Base-by-base conservation (phyloP, 2,329 filamentous ascomycete genomes). In the Parastagonospora avenae region DNA sequence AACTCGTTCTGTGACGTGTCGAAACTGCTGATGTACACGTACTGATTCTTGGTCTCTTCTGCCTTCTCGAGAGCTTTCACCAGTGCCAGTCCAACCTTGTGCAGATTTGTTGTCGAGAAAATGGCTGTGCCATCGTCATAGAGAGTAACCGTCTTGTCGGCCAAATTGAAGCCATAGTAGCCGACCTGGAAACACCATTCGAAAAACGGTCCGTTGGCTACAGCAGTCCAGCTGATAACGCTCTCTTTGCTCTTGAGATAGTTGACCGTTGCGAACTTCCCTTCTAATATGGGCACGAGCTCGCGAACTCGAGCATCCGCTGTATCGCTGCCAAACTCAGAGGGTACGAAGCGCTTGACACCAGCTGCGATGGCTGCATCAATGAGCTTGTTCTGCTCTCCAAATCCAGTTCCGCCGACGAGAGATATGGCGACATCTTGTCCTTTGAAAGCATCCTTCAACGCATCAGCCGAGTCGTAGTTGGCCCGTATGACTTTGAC, bases 311-410 rank as follows among this genome's bases (percentile, higher is more conserved):
- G 69, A 58, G 45, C 67, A 66, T 64, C 74, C 33, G 57, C 71
- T 52, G 60, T 76, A 62, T 73, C 77, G 62, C 72, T 76, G 32
- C 74, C 80, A 55, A 80, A 89, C 57, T 89, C 86, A 31, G 82
- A 83, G 1, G 85, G 84, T 1, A 86, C 78, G 63, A 85, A 86
- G 6, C 84, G 78, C 57, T 81, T 80, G 5, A 88, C 85, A 1
- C 84, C 82, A 1, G 84, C 83, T 4, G 78, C 78, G 27, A 84
- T 73, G 29, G 84, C 80, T 1, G 85, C 86, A 29, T 87, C 80
- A 38, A 87, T 77, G 39, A 87, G 73, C 11, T 73, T 72, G 41
- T 74, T 74, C 61, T 85, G 83, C 1, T 79, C 67, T 2, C 64
- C 67, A 9, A 78, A 65, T 16, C 73, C 72, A 2, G 59, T 57